Evolutionary conservation across 1,284 basidiomycete genomes (phyloP), one percentile per base, ranked within the genome.

Genomic region (Microstroma glucosiphilum): DNA sequence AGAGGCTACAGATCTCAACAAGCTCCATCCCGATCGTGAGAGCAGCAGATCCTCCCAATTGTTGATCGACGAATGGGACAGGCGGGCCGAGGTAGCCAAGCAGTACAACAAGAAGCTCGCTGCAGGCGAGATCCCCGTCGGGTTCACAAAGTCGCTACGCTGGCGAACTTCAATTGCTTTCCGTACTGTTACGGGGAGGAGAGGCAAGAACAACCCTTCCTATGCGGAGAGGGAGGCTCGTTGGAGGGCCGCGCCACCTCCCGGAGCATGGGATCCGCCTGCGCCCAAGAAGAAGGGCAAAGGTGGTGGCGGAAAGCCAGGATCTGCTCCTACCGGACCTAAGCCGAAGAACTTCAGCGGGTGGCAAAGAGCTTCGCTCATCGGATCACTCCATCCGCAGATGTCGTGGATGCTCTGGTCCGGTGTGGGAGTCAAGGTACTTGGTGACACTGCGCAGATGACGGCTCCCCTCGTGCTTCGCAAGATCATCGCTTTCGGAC

Each of bases 401-500:
- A 85, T 94, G 67, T 86, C 86, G 40, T 86, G 85, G 83, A 87
- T 86, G 82, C 90, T 93, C 77, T 93, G 91, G 91, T 82, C 84
- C 1, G 87, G 84, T 60, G 90, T 89, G 6, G 9, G 88, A 9
- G 81, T 92, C 78, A 93, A 78, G 66, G 58, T 76, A 19, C 11
- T 78, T 17, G 75, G 69, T 8, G 77, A 79, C 60, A 41, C 48
- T n/a, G 63, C 69, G 17, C 72, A 76, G 59, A 68, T 79, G 56
- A 69, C 69, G 13, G 71, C 72, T 15, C 72, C 77, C 6, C 69
- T 79, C 43, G 65, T 79, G 12, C 65, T 78, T 56, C 66, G 69
- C 40, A 63, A 64, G 21, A 73, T 78, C 60, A 74, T 79, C 60
- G 53, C 67, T 19, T 76, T 67, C 26, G 68, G 68, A 12, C 64